Percentiles rank a stretch among this genome's conserved stretches.
phyloP scores from a whole-genome alignment of 352 stramenopile species.

The Pythium oligandrum region DNA sequence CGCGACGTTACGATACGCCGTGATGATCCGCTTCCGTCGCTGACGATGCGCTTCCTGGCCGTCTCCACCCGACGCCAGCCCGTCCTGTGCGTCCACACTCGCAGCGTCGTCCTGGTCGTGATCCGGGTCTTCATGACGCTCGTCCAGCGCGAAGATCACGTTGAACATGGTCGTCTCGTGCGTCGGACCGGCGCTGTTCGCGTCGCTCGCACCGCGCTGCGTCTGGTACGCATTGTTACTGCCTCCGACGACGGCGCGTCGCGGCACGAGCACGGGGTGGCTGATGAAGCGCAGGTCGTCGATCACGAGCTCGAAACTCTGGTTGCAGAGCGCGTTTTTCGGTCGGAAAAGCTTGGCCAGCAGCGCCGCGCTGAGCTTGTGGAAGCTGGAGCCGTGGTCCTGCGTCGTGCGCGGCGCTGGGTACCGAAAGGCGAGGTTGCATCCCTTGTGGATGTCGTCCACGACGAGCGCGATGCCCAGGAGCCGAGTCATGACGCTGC shows the following conservation, averaged over 20 bases:
- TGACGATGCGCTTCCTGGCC: conserved; percentile 10
- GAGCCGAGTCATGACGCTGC: conserved; percentile 11
- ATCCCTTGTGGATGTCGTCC: conserved; percentile 87
- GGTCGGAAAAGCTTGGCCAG: conserved; percentile 85
- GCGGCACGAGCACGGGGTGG: conserved; percentile 73
- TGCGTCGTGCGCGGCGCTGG: conserved; percentile 38
- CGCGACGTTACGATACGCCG: conserved; percentile 58
- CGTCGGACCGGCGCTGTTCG: background rate
- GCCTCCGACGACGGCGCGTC: conserved; percentile 12
- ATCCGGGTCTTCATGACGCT: conserved; percentile 17
- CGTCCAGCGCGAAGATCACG: conserved; percentile 79
- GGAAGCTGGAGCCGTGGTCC: conserved; percentile 64
- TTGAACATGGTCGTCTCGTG: conserved; percentile 88
- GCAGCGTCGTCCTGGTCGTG: conserved; percentile 20
- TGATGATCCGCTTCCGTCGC: conserved; percentile 31
- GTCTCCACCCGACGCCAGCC: background rate
- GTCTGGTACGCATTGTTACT: background rate
- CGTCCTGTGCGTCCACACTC: background rate
- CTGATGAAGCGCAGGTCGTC: conserved; percentile 85
- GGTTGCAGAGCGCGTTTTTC: conserved; percentile 85
- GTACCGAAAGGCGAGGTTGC: conserved; percentile 84
- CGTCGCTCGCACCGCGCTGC: background rate
- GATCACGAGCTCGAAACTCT: conserved; percentile 85
- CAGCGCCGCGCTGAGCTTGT: conserved; percentile 66
- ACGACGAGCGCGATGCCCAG: conserved; percentile 79